phyloP scores from a whole-genome alignment of 495 filamentous ascomycete species.

The Pyronema domesticum region DNA sequence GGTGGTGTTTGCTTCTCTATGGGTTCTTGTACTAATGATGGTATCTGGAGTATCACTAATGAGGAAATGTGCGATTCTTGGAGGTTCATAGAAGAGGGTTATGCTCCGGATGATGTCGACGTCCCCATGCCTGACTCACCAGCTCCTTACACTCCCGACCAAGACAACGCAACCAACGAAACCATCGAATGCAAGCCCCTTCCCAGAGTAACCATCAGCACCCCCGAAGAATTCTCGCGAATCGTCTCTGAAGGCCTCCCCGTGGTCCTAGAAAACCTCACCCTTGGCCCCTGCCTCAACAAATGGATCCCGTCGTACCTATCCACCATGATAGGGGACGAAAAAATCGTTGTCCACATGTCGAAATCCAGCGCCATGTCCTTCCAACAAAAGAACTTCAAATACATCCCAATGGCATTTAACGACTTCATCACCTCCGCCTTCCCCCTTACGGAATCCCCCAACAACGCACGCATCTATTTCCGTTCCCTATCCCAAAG shows the following conservation, averaged over 20 bases:
- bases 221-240: slow-evolving; percentile 37
- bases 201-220: slow-evolving; percentile 31
- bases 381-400: slow-evolving; percentile 69
- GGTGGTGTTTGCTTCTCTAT: slow-evolving; percentile 84
- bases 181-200: neutral
- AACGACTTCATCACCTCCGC: slow-evolving; percentile 49
- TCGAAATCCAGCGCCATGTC: slow-evolving; percentile 49
- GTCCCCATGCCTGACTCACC: neutral
- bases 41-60: slow-evolving; percentile 31
- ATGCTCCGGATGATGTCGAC: neutral
- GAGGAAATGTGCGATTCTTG: slow-evolving; percentile 2
- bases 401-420: slow-evolving; percentile 51
- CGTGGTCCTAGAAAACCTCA: slow-evolving; percentile 43
- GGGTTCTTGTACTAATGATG: slow-evolving; percentile 57
- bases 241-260: slow-evolving; percentile 43
- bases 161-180: neutral
- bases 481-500: slow-evolving; percentile 53
- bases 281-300: slow-evolving; percentile 48
- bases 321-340: slow-evolving; percentile 42
- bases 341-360: slow-evolving; percentile 56
- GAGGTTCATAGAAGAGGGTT: slow-evolving; percentile 11
- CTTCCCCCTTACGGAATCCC: slow-evolving; percentile 12
- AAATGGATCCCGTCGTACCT: slow-evolving; percentile 59
- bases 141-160: neutral
- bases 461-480: slow-evolving; percentile 46